Base-by-base conservation (phyloP, 805 yeast species). In the Ogataea naganishii region DNA sequence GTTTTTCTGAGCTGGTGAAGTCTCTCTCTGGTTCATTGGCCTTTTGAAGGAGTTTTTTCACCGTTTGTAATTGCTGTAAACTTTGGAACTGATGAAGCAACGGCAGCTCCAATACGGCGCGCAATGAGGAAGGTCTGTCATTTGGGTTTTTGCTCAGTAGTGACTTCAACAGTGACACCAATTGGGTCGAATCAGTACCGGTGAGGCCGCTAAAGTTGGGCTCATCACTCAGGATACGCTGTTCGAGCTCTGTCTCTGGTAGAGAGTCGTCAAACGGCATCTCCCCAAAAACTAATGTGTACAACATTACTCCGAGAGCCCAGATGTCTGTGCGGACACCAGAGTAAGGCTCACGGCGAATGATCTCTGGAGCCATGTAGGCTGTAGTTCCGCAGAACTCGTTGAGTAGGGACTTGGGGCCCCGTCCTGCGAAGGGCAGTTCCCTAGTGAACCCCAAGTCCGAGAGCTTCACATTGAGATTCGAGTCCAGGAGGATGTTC, bases 361-460 rank as follows among this genome's bases (percentile, higher is more conserved):
- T 61, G 37, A 92, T 62, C 49, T 89, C 98, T 0, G 98, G 98
- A 0, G 98, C 96, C 95, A 89, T 88, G 51, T 89, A 89, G 3
- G 85, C 94, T 1, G 86, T 75, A 0, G 97, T 89, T 3, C 98
- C 98, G 56, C 98, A 89, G 2, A 86, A 66, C 0, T 96, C 92
- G 29, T 79, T 81, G 20, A 89, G 56, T 27, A 79, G 53, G 5
- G 52, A 40, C 18, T 39, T 38, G 4, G 45, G 16, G 8, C 53
- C 49, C 31, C 45, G 30, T 29, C 45, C 46, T 10, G 40, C 39
- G 31, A 40, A 41, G 0, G 63, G 62, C 2, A 53, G 73, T 43
- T 84, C 96, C 37, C 97, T 64, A 1, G 95, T 84, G 52, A 89
- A 89, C 0, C 98, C 98, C 56, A 89, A 88, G 58, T 89, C 98